Evolutionary conservation across 1,284 basidiomycete species (phyloP), one percentile per base, ranked within the genome.

Genomic region (Leccinum angustisporum): DNA sequence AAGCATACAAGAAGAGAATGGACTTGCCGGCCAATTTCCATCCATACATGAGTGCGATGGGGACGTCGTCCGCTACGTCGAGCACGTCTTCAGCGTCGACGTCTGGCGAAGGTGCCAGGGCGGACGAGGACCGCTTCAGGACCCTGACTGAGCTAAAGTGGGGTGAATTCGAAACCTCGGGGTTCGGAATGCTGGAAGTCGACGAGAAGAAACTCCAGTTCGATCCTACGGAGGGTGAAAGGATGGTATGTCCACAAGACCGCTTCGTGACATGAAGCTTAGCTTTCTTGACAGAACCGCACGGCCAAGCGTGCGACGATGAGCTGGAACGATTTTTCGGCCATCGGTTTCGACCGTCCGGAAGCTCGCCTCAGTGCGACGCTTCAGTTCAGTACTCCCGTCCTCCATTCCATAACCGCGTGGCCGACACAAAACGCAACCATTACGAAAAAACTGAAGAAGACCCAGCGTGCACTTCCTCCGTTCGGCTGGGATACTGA

Each of bases 401-500:
- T 94, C 2, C 72, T 84, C 1, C 81, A 83, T 46, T 84, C 85
- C 0, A 87, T 93, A 58, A 81, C 82, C 10, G 72, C 85, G 0
- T 92, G 91, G 90, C 90, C 91, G 0, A 75, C 83, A 5, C 86
- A 92, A 50, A 86, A 84, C 34, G 86, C 85, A 2, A 92, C 88
- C 68, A 80, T 95, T 13, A 81, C 81, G 36, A 86, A 84, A 65
- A 91, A 93, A 72, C 77, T 95, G 46, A 91, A 92, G 75, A 95
- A 95, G 77, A 82, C 87, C 4, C 89, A 93, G 70, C 93, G 92
- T 68, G 77, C 86, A 4, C 79, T 94, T 21, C 90, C 91, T 13
- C 78, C 87, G 1, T 95, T 95, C 70, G 86, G 89, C 1, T 94
- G 92, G 88, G 90, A 95, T 70, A 94, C 91, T 0, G 86, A 88